Percentiles rank a stretch among this genome's conserved stretches.
phyloP scores from a whole-genome alignment of 2,329 filamentous ascomycete genomes.

The Fusarium anthophilum region DNA sequence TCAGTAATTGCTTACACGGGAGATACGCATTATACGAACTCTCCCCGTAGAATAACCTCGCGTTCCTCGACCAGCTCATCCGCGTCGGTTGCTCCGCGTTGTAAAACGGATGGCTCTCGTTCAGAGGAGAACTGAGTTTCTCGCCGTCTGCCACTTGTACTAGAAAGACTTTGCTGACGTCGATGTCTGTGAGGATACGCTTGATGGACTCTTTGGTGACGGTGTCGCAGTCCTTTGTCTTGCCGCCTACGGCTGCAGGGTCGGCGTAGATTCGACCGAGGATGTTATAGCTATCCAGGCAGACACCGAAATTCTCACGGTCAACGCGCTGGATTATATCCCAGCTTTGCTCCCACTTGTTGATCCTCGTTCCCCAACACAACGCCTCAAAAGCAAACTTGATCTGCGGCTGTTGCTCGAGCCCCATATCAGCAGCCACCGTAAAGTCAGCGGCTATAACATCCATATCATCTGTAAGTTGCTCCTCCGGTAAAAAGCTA shows the following conservation, averaged over 20 bases:
- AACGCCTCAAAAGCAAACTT: slow-evolving; percentile 79
- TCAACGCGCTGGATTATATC: slow-evolving; percentile 72
- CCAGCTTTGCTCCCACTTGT: slow-evolving; percentile 79
- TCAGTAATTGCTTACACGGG: slow-evolving; percentile 69
- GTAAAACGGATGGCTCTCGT: slow-evolving; percentile 52
- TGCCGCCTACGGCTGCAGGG: slow-evolving; percentile 63
- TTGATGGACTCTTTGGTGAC: slow-evolving; percentile 64
- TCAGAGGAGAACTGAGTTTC: slow-evolving; percentile 67
- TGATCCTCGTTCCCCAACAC: slow-evolving; percentile 74
- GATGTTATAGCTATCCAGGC: slow-evolving; percentile 83
- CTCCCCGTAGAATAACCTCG: slow-evolving; percentile 67
- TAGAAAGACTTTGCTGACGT: slow-evolving; percentile 75
- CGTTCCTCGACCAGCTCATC: slow-evolving; percentile 84
- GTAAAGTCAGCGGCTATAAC: slow-evolving; percentile 70
- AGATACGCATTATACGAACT: slow-evolving; percentile 71
- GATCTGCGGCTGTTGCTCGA: slow-evolving; percentile 63
- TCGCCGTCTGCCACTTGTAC: slow-evolving; percentile 82
- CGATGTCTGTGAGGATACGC: slow-evolving; percentile 63
- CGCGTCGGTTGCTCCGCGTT: slow-evolving; percentile 52
- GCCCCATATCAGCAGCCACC: slow-evolving; percentile 74
- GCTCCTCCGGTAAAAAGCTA: slow-evolving; percentile 66
- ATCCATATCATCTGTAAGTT: slow-evolving; percentile 57
- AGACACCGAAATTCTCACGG: slow-evolving; percentile 77
- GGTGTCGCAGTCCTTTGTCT: slow-evolving; percentile 62
- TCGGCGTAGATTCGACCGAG: slow-evolving; percentile 77